phyloP scores from a whole-genome alignment of 148 eudicot genomes.

The Pouteria glomerata region DNA sequence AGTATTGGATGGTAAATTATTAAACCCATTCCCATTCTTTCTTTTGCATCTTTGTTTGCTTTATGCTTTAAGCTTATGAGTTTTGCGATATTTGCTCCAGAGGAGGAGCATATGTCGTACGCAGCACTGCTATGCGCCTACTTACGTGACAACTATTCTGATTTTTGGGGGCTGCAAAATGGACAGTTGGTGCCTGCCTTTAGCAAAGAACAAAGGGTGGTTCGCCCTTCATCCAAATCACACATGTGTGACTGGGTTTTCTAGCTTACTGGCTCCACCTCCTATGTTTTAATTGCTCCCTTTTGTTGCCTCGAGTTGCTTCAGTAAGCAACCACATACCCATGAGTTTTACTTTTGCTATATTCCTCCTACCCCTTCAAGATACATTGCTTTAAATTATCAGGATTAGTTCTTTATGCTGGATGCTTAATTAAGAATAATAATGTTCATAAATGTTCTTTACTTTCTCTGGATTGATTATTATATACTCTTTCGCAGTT shows the following conservation, averaged over 20 bases:
- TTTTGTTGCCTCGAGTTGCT: slow-evolving; percentile 98
- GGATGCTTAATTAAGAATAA: neutral
- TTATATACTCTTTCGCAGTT: slow-evolving; percentile 43
- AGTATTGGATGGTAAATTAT: neutral
- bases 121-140: slow-evolving; percentile 89
- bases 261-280: slow-evolving; percentile 82
- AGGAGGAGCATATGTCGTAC: slow-evolving; percentile 99
- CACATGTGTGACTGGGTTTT: slow-evolving; percentile 84
- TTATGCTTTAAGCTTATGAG: slow-evolving; percentile 37
- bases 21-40: slow-evolving; percentile 6
- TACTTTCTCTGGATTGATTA: neutral
- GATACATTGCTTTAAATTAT: too few species aligned
- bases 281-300: slow-evolving; percentile 75
- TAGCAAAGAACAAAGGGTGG: slow-evolving; percentile 37
- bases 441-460: neutral
- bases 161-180: slow-evolving; percentile 90
- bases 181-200: slow-evolving; percentile 86
- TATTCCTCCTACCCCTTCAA: slow-evolving; percentile 16
- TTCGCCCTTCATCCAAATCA: slow-evolving; percentile 61
- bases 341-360: slow-evolving; percentile 23
- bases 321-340: slow-evolving; percentile 91
- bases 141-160: slow-evolving; percentile 65
- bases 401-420: neutral
- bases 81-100: slow-evolving; percentile 99
- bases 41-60: slow-evolving; percentile 13